Evolutionary conservation across 106 monocot genomes (phyloP), one percentile per base, ranked within the genome.

Genomic region (Iris macrosiphon): DNA sequence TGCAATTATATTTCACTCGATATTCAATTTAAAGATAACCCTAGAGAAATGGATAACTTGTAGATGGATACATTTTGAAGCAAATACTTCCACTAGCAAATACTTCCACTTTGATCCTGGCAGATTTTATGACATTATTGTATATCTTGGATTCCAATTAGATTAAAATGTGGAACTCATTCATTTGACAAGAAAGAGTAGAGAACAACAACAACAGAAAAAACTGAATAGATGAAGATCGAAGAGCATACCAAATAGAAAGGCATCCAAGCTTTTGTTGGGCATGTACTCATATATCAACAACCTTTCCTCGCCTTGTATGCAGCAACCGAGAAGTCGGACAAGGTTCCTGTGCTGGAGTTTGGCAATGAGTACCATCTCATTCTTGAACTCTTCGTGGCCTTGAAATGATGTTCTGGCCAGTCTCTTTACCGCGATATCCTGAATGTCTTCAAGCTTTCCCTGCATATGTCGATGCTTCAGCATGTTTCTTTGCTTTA

Each of bases 281-380:
- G 46, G 31, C 46, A 61, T 47, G 33, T 61, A 61, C 33, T 61
- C 61, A 17, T 61, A 59, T 26, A 59, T 42, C 23, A 59, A 28
- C 43, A 59, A 15, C 29, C 25, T 41, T 42, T 59, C 59, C 5
- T 59, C 59, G n/a, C 40, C 43, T 41, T 59, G 41, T 25, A 59
- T 24, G 42, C 59, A 59, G 29, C 42, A 59, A 27, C 59, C 59
- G 17, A 60, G 31, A 45, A 60, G 45, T 10, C 31, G 43, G 12
- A 60, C 60, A 7, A 60, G 60, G 31, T 60, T 60, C 45, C 31
- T 7, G 31, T 60, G 60, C 27, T 60, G 60, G 31, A 60, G 60
- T 31, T 60, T 60, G 17, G 60, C 60, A 45, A 60, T 45, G 6
- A 60, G 11, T 7, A 31, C 31, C 1, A 45, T 41, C 21, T 60